A percentile compares a stretch with the other conserved stretches of the same genome.
Evolutionary conservation across 768 basidiomycete genomes (phyloP).

Genomic region (Leccinum pellstonianum): DNA sequence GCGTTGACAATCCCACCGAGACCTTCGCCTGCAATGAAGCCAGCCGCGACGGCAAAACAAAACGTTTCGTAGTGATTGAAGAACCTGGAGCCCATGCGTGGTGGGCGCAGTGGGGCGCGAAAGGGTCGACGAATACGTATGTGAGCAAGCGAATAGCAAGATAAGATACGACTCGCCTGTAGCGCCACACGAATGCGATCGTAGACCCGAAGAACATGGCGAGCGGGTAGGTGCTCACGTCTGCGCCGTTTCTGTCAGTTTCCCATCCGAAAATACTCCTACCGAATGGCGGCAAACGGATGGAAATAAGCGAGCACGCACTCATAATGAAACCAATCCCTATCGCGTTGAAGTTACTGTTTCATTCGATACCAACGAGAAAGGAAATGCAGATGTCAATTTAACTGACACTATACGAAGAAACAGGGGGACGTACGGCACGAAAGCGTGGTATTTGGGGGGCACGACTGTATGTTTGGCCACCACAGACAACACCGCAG

Average conservation of each 20-base stretch:
- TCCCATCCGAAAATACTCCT: background rate
- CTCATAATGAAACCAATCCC: constrained; percentile 15
- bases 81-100: constrained; percentile 3
- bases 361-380: background rate
- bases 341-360: constrained; percentile 30
- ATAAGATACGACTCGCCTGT: constrained; percentile 1
- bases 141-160: background rate
- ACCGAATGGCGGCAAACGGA: background rate
- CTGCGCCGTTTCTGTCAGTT: background rate
- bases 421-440: constrained; percentile 19
- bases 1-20: constrained; percentile 37
- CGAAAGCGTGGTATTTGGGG: constrained; percentile 20
- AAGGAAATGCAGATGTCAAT: background rate
- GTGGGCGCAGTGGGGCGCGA: background rate
- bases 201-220: constrained; percentile 28
- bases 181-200: constrained; percentile 22
- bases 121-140: background rate
- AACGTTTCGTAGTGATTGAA: constrained; percentile 20
- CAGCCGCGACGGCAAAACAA: constrained; percentile 39
- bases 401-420: background rate
- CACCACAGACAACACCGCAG: constrained; percentile 44
- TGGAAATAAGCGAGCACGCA: background rate
- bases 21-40: constrained; percentile 42
- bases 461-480: constrained; percentile 35
- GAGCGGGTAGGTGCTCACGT: constrained; percentile 24